A percentile compares a stretch with the other conserved stretches of the same genome.
phyloP scores from a whole-genome alignment of 176 grass and related monocot species.

The Oryza longistaminata region DNA sequence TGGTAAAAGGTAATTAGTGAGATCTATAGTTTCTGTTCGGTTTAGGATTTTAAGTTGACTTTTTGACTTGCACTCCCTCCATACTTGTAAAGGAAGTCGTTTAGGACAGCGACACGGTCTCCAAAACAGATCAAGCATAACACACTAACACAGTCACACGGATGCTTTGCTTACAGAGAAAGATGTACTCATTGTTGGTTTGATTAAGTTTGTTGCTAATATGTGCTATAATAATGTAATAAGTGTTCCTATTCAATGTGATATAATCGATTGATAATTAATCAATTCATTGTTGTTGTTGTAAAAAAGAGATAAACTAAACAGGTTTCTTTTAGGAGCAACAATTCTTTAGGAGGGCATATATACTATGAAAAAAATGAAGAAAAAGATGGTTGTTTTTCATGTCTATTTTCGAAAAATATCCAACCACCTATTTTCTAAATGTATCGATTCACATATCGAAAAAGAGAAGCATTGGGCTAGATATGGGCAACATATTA shows the following conservation, averaged over 20 bases:
- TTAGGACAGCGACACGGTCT: too few species aligned
- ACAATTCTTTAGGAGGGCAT: background rate
- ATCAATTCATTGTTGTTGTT: background rate
- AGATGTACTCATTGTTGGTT: background rate
- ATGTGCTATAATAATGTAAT: background rate
- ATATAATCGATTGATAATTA: background rate
- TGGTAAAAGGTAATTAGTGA: background rate
- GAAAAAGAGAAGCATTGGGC: background rate
- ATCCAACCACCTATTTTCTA: background rate
- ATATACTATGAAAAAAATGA: background rate
- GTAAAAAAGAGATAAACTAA: background rate
- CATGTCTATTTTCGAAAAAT: background rate
- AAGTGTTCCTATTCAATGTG: background rate
- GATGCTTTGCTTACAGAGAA: background rate
- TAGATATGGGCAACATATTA: background rate
- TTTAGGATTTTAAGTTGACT: too few species aligned
- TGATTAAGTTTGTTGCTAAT: conserved; percentile 9
- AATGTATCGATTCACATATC: background rate
- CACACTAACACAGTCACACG: too few species aligned
- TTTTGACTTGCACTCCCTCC: too few species aligned
- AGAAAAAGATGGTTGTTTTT: background rate
- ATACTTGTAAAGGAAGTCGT: too few species aligned
- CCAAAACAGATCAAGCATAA: background rate
- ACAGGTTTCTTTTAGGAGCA: background rate
- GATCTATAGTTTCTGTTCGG: too few species aligned